Conservation (phyloP, 1,139 yeast species). For the Yamadazyma triangularis region DNA sequence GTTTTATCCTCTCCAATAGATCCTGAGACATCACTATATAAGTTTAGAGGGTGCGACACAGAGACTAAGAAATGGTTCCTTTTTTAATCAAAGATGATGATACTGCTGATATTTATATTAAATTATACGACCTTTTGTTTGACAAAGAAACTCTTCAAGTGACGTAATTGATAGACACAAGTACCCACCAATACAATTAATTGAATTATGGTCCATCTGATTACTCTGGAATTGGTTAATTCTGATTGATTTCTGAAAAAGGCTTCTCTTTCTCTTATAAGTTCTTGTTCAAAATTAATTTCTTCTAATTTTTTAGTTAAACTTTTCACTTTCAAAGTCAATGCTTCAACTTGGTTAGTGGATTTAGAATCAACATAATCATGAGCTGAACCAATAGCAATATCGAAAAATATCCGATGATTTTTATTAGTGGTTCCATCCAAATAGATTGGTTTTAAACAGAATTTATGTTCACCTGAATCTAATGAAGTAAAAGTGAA, state of each 20-base stretch:
- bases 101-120: too few relatives aligned
- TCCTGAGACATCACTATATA: too few relatives aligned
- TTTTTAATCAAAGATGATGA: too few relatives aligned
- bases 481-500: constrained; percentile 42
- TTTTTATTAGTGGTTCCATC: constrained; percentile 28
- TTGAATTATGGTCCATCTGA: constrained; percentile 45
- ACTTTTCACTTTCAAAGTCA: constrained; percentile 34
- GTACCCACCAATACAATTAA: constrained; percentile 44
- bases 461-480: constrained; percentile 46
- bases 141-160: constrained; percentile 48
- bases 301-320: constrained; percentile 41
- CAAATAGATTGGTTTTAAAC: constrained; percentile 40
- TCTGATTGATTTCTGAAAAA: constrained; percentile 45
- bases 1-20: constrained; percentile 15
- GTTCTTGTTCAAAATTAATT: constrained; percentile 45
- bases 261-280: constrained; percentile 46
- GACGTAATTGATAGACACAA: constrained; percentile 46
- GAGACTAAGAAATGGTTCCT: too few relatives aligned
- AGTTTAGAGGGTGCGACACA: too few relatives aligned
- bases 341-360: constrained; percentile 38
- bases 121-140: constrained; percentile 40
- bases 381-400: constrained; percentile 45
- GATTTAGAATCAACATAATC: constrained; percentile 48
- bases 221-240: constrained; percentile 42
- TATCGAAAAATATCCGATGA: constrained; percentile 44